Evolutionary conservation across 2,329 filamentous ascomycete genomes (phyloP).

Genomic region (Incumbomyces lentus): DNA sequence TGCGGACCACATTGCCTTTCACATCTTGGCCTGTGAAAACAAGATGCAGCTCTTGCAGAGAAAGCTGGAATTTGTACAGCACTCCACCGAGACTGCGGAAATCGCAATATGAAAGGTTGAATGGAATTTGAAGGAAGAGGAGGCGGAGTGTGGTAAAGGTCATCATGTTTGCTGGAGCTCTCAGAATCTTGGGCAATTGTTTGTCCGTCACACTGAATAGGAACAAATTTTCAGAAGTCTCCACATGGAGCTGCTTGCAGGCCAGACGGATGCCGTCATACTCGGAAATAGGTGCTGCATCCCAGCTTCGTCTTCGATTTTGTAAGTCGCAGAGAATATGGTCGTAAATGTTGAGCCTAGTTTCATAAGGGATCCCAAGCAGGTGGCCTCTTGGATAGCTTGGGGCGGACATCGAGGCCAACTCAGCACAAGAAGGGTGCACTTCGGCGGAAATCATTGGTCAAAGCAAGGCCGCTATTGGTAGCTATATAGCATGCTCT

Average conservation of each 20-base stretch:
- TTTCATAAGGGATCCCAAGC: slow-evolving; percentile 12
- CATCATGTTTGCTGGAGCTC: neutral
- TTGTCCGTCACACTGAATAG: slow-evolving; percentile 7
- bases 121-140: slow-evolving; percentile 12
- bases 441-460: too few species aligned
- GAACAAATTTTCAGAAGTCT: slow-evolving; percentile 3
- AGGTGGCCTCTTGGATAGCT: slow-evolving; percentile 10
- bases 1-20: neutral
- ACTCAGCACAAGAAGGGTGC: too few species aligned
- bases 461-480: too few species aligned
- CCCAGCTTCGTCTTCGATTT: neutral
- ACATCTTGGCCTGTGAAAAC: slow-evolving; percentile 12
- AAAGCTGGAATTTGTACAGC: slow-evolving; percentile 4
- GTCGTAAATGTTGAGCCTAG: slow-evolving; percentile 7
- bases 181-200: slow-evolving; percentile 5
- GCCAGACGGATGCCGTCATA: slow-evolving; percentile 8
- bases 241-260: slow-evolving; percentile 12
- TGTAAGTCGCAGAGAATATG: slow-evolving; percentile 3
- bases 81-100: slow-evolving; percentile 6
- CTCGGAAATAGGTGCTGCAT: neutral
- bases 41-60: slow-evolving; percentile 15
- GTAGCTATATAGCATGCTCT: too few species aligned
- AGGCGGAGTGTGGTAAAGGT: slow-evolving; percentile 1
- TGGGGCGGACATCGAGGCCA: too few species aligned
- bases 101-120: slow-evolving; percentile 5